Base-by-base conservation (phyloP, 2,329 filamentous ascomycete species). In the Pyrenophora tritici-repentis region DNA sequence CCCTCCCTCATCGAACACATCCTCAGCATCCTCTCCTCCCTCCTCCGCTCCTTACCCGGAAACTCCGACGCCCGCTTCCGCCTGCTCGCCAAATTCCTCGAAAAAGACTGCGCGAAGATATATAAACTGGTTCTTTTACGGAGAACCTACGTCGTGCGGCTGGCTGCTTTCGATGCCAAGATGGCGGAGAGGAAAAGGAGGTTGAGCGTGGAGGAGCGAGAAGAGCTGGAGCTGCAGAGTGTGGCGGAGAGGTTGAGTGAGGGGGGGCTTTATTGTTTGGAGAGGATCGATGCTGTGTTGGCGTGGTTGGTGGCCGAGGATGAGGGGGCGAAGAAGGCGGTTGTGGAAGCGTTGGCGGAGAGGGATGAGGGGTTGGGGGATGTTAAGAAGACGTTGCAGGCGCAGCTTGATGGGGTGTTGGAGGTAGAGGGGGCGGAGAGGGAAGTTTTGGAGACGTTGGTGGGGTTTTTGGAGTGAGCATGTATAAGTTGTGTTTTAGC, bases 281-380 rank as follows among this genome's bases (percentile, higher is more conserved):
- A 96, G 76, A 88, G 85, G 2, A 83, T 94, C 38, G 93, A 97
- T 76, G 82, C 91, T 0, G 84, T 94, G 24, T 74, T 99, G 24
- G 90, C 92, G 10, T 99, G 94, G 94, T 80, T 97, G 26, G 82
- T 91, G 6, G 94, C 92, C 0, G 94, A 99, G 74, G 94, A 99
- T 65, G 80, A 80, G 29, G 91, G 90, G 0, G 89, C 90, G 1
- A 84, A 81, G 62, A 79, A 76, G 48, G 87, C 81, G 63, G 85
- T 96, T 26, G 73, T 79, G 42, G 75, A 79, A 17, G 73, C 88
- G 3, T 75, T 97, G 34, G 84, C 81, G 1, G 87, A 90, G 53
- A 80, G 82, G 16, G 88, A 88, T 59, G 87, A 90, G 67, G 78
- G 79, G 6, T 67, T 96, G 14, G 77, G 69, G 3, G 78, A 85